Conservation (phyloP, 2,329 filamentous ascomycete genomes). For the Incumbomyces lentus region DNA sequence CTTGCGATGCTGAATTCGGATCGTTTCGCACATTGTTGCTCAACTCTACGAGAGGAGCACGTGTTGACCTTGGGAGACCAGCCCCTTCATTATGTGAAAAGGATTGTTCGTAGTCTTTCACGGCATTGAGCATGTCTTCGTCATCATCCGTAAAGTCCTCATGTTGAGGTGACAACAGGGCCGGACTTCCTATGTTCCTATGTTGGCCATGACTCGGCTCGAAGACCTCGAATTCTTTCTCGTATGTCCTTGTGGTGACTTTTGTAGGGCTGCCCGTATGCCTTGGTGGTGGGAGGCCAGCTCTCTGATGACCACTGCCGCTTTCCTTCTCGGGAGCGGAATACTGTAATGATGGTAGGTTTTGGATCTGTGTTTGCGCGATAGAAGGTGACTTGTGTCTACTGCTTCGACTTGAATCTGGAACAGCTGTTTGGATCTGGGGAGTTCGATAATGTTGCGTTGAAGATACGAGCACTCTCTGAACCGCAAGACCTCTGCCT, state of each 20-base stretch:
- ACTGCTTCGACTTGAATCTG: background rate
- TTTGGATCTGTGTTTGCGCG: slow-evolving; percentile 12
- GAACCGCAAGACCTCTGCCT: background rate
- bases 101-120: slow-evolving; percentile 28
- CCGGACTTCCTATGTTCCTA: slow-evolving; percentile 33
- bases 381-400: slow-evolving; percentile 11
- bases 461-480: slow-evolving; percentile 19
- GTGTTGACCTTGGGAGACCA: background rate
- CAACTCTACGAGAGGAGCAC: slow-evolving; percentile 14
- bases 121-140: slow-evolving; percentile 36
- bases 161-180: slow-evolving; percentile 12
- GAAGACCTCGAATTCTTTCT: slow-evolving; percentile 13
- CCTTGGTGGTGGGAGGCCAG: background rate
- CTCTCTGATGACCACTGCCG: background rate
- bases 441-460: slow-evolving; percentile 12
- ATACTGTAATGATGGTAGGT: slow-evolving; percentile 1
- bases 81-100: slow-evolving; percentile 1
- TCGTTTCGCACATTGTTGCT: slow-evolving; percentile 17
- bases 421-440: background rate
- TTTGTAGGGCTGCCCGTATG: background rate
- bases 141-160: slow-evolving; percentile 37
- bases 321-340: background rate
- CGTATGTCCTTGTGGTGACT: background rate
- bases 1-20: slow-evolving; percentile 23
- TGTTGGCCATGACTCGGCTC: slow-evolving; percentile 20